phyloP scores from a whole-genome alignment of 495 filamentous ascomycete genomes.

The Hypoxylon cercidicola region DNA sequence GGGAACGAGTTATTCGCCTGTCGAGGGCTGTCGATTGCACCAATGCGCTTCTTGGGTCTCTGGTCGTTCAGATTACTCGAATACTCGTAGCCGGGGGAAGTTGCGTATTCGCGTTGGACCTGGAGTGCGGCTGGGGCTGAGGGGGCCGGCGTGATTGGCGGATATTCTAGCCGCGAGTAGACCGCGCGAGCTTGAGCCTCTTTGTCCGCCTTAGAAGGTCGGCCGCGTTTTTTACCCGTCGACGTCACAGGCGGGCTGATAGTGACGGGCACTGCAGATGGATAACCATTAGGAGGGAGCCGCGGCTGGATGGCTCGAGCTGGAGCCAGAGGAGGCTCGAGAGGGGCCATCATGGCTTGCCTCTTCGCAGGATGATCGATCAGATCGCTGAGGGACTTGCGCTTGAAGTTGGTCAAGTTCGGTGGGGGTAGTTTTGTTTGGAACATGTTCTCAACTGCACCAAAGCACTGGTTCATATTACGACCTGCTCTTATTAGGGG shows the following conservation, averaged over 20 bases:
- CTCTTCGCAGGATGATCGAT: constrained; percentile 54
- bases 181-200: constrained; percentile 46
- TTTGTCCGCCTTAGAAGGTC: constrained; percentile 51
- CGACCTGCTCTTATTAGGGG: constrained; percentile 52
- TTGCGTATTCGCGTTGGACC: constrained; percentile 44
- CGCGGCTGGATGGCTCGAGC: constrained; percentile 49
- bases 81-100: constrained; percentile 46
- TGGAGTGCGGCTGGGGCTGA: constrained; percentile 41
- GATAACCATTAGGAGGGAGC: constrained; percentile 53
- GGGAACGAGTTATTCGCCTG: constrained; percentile 38
- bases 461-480: constrained; percentile 59
- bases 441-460: constrained; percentile 57
- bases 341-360: constrained; percentile 49
- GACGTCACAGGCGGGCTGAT: constrained; percentile 43
- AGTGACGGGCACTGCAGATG: constrained; percentile 35
- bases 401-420: constrained; percentile 53
- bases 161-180: constrained; percentile 49
- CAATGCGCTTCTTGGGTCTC: constrained; percentile 38
- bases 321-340: constrained; percentile 42
- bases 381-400: constrained; percentile 56
- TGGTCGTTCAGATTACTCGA: constrained; percentile 40
- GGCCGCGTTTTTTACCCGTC: constrained; percentile 47
- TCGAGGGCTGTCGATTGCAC: constrained; percentile 42
- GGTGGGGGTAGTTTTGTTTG: constrained; percentile 50
- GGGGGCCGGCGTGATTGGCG: constrained; percentile 53